These are phyloP conservation scores for Sporisorium exsertum DNA, from an alignment of 1,284 basidiomycete species.

Conservation along the genomic window DNA sequence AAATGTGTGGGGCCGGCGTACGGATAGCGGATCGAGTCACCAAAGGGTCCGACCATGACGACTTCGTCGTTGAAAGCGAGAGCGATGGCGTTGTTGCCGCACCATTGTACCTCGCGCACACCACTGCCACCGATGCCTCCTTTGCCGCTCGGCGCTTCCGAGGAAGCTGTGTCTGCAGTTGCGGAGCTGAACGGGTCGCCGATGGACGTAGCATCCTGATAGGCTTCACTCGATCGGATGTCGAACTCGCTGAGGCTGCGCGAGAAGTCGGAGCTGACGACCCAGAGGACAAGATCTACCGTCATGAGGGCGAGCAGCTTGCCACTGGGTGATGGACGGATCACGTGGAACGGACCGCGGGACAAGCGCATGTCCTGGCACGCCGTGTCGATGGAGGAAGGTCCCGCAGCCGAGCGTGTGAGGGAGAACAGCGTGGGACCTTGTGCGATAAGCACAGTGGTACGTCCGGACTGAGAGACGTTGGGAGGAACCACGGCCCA, in stretches of 20 bases:
- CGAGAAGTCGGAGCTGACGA: constrained; percentile 91
- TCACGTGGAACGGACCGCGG: constrained; percentile 86
- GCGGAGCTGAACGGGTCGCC: constrained; percentile 37
- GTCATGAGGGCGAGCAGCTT: constrained; percentile 89
- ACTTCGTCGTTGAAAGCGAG: constrained; percentile 85
- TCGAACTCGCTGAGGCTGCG: constrained; percentile 86
- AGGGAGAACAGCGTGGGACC: constrained; percentile 42
- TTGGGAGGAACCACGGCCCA: constrained; percentile 50
- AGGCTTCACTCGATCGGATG: constrained; percentile 52
- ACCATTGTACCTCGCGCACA: constrained; percentile 79
- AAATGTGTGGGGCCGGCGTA: constrained; percentile 82
- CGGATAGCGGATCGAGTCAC: constrained; percentile 86
- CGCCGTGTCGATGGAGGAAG: constrained; percentile 44
- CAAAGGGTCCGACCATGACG: constrained; percentile 89
- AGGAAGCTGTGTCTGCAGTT: not conserved
- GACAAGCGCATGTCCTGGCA: constrained; percentile 75
- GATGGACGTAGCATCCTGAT: constrained; percentile 32
- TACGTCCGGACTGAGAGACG: constrained; percentile 34
- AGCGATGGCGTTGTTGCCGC: constrained; percentile 92
- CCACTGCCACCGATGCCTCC: constrained; percentile 60
- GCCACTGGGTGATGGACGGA: constrained; percentile 91
- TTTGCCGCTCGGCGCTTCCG: constrained; percentile 7
- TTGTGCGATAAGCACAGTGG: constrained; percentile 46
- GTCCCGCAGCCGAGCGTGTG: constrained; percentile 40
- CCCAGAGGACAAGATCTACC: constrained; percentile 81